Conservation (phyloP, 2,329 filamentous ascomycete genomes). For the Botryotinia calthae region DNA sequence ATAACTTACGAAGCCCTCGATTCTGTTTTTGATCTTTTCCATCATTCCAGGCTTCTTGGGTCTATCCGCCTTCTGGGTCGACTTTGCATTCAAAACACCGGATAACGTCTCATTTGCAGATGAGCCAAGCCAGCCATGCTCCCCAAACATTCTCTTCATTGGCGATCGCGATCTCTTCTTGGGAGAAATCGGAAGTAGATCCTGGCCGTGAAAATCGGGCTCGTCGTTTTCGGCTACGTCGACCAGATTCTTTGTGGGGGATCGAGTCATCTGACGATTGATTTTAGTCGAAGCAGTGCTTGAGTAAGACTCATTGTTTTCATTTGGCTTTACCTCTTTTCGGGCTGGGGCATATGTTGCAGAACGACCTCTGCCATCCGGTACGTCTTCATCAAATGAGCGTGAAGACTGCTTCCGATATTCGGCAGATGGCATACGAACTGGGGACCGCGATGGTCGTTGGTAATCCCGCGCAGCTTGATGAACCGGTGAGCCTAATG, state of each 20-base stretch:
- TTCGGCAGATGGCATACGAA: background rate
- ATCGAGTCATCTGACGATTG: constrained; percentile 25
- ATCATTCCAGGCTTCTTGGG: constrained; percentile 33
- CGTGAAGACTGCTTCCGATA: background rate
- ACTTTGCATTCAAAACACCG: constrained; percentile 23
- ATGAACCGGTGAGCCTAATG: constrained; percentile 6
- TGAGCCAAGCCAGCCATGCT: constrained; percentile 36
- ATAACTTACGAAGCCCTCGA: constrained; percentile 37
- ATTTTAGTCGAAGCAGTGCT: constrained; percentile 7
- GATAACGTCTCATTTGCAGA: constrained; percentile 28
- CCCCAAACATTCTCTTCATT: constrained; percentile 40
- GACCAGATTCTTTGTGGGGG: constrained; percentile 25
- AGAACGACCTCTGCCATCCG: background rate
- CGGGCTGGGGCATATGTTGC: background rate
- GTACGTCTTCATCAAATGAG: constrained; percentile 2
- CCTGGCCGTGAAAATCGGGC: background rate
- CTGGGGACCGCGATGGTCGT: constrained; percentile 5
- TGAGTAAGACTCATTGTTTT: constrained; percentile 3
- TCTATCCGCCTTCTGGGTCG: constrained; percentile 8
- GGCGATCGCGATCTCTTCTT: constrained; percentile 37
- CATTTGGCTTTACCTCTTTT: background rate
- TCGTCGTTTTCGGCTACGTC: constrained; percentile 28
- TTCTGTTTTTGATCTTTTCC: constrained; percentile 34
- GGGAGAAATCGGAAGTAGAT: constrained; percentile 19
- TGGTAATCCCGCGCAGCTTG: background rate